Percentiles rank a stretch among this genome's conserved stretches.
Conservation (phyloP, 805 yeast species). For the Candida taoyuanica region DNA sequence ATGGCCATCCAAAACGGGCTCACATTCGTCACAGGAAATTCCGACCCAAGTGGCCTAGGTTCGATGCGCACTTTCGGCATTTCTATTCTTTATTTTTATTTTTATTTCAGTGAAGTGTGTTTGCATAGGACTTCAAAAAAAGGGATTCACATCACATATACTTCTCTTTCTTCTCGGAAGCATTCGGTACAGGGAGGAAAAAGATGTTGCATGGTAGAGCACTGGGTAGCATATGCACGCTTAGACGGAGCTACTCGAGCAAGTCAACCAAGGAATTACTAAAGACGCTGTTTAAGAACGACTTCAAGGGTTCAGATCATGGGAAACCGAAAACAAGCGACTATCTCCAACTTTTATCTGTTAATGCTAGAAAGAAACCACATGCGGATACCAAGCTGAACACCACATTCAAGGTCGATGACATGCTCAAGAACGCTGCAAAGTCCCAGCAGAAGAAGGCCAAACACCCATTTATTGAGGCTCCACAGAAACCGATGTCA, state of each 20-base stretch:
- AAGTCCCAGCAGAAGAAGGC: no score
- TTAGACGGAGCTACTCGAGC: no score
- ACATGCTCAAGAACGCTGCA: neutral
- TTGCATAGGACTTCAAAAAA: neutral
- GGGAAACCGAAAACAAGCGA: no score
- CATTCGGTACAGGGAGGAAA: no score
- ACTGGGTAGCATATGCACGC: no score
- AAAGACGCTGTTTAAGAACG: no score
- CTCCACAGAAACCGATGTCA: neutral
- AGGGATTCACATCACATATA: no score
- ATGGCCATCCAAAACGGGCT: neutral
- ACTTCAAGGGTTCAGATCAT: no score
- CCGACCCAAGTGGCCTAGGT: neutral
- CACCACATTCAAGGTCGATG: neutral
- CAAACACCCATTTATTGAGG: no score
- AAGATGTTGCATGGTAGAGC: no score
- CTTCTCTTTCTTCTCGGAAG: no score
- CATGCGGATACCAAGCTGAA: neutral
- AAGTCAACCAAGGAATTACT: no score
- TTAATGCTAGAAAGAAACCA: neutral
- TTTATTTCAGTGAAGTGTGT: neutral
- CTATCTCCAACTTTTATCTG: neutral
- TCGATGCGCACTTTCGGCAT: constrained; percentile 4
- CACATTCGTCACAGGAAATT: neutral
- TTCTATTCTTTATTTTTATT: neutral